Conservation (phyloP, 164 flowering plant species). For the Macadamia integrifolia region DNA sequence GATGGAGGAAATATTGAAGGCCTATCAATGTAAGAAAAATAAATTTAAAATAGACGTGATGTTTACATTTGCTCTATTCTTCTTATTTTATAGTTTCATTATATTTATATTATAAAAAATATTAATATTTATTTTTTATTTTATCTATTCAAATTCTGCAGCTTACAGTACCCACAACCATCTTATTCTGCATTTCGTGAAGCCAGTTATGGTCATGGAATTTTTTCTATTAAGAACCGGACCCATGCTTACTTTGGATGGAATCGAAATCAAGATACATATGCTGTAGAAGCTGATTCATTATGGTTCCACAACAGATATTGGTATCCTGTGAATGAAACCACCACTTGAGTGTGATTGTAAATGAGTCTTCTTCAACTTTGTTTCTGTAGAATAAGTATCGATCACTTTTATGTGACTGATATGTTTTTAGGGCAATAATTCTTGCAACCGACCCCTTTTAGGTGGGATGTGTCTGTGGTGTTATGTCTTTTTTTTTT, state of each 20-base stretch:
- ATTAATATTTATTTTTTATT: not conserved
- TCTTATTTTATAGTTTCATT: no score
- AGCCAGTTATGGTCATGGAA: conserved; percentile 81
- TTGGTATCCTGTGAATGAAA: conserved; percentile 31
- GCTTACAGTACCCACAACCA: conserved; percentile 86
- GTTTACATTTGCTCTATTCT: no score
- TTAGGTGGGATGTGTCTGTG: no score
- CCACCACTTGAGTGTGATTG: conserved; percentile 3
- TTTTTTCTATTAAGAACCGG: conserved; percentile 72
- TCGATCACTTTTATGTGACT: no score
- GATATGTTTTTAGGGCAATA: no score
- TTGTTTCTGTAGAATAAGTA: no score
- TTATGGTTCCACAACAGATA: conserved; percentile 52
- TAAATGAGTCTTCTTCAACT: not conserved
- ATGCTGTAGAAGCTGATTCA: conserved; percentile 60
- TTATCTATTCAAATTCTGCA: conserved; percentile 20
- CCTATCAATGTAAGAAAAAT: conserved; percentile 53
- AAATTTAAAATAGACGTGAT: not conserved
- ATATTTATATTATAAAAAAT: no score
- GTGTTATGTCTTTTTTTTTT: no score
- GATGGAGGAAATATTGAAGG: conserved; percentile 95
- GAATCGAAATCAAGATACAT: conserved; percentile 75
- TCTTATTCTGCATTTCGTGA: conserved; percentile 72
- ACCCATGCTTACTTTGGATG: conserved; percentile 72
- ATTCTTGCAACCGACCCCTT: no score